Evolutionary conservation across 768 basidiomycete species (phyloP), one percentile per base, ranked within the genome.

Genomic region (Lentinula detonsa): DNA sequence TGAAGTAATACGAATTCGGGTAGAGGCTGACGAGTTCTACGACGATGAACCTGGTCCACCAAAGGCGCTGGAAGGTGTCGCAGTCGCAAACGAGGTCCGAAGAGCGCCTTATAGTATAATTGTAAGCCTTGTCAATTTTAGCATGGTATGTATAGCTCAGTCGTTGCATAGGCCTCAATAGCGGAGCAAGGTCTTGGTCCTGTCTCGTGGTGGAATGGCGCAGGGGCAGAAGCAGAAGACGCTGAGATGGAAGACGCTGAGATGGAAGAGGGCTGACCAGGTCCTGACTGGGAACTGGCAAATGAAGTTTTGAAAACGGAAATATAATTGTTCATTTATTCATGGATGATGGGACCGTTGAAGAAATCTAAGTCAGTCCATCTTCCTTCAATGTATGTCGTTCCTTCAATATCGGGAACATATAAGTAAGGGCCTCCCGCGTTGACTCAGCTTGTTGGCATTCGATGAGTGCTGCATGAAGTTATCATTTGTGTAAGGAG

Each of bases 1-100:
- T 43, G 91, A 91, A 65, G 78, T 88, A 21, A 74, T 93, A 2
- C 88, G 92, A 31, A 82, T 91, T 1, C 86, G 91, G 4, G 85
- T 93, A 4, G 91, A 93, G 67, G 77, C 80, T 3, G 92, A 92
- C 66, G 90, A 92, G 66, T 93, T 93, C 65, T 88, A 83, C 65
- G 92, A 94, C 65, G 89, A 91, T 65, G 91, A 93, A 62, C 91
- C 91, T 2, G 91, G 92, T 1, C 91, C 91, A 0, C 87, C 88
- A 1, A 90, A 87, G 67, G 86, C 85, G 48, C 73, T 79, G 0
- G 89, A 91, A 54, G 91, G 90, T 0, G 85, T 90, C 1, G 76
- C 78, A 53, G 76, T 84, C 2, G 76, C 78, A 64, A 73, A 72
- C 46, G 85, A 86, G 63, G 72, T 68, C 5, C 76, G 74, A 33